Evolutionary conservation across 345 rosid genomes (phyloP), one percentile per base, ranked within the genome.

Genomic region (Sapria himalayana): DNA sequence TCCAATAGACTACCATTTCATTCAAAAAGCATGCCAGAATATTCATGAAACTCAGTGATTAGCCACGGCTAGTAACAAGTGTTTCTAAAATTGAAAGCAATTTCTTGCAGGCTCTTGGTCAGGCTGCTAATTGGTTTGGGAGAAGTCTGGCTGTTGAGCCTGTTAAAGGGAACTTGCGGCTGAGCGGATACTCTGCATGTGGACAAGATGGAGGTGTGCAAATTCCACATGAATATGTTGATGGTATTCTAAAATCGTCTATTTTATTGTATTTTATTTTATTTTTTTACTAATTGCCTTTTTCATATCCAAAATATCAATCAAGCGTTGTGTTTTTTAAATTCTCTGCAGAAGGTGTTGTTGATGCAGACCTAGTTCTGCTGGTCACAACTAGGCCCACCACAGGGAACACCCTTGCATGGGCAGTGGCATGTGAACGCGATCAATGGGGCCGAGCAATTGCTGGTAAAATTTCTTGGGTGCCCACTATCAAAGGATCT

Each of bases 381-480:
- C 57, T 89, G 69, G 99, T 89, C 40, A 89, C 99, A 19, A 84
- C 99, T 52, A 76, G 99, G 56, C 99, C 99, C 43, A 89, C 99
- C 55, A 89, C 95, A 11, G 95, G 99, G 41, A 89, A 89, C 67
- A 89, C 99, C 32, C 74, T 89, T 53, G 99, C 99, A 24, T 89
- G 99, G 99, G 99, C 99, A 15, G 99, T 89, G 54, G 98, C 95
- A 45, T 89, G 98, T 45, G 98, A 89, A 47, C 86, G 98, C 24
- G 95, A 89, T 62, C 99, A 89, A 29, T 89, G 99, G 99, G 99
- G 99, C 32, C 93, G 99, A 46, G 99, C 99, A 33, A 71, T 89
- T 51, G 99, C 99, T 62, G 99, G 99, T 76, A 69, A 37, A 23
- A 3, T 39, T 34, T n/a, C n/a, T n/a, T n/a, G n/a, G n/a, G n/a